Conservation (phyloP, 305 asterid species). For the Fraxinus greggii region DNA sequence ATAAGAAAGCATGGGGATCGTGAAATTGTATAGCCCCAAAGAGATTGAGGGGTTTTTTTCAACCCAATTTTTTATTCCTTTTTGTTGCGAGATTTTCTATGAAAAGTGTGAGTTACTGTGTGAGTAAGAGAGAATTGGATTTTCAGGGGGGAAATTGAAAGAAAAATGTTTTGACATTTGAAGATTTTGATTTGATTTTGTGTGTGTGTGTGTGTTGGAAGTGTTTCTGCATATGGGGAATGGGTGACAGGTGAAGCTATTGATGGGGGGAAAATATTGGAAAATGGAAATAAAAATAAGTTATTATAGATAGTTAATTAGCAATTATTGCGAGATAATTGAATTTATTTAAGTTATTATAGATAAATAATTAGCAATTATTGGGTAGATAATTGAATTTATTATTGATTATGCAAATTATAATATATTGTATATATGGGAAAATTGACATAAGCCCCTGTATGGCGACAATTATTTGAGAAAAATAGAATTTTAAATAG, state of each 20-base stretch:
- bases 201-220: slow-evolving; percentile 4
- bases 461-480: background rate
- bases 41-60: slow-evolving; percentile 22
- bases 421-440: too few relatives aligned
- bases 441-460: too few relatives aligned
- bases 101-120: slow-evolving; percentile 24
- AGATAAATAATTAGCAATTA: background rate
- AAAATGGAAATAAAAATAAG: background rate
- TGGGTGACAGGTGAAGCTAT: background rate
- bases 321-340: too few relatives aligned
- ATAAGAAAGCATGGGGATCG: slow-evolving; percentile 29
- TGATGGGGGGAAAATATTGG: background rate
- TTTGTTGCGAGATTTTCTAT: background rate
- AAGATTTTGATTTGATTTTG: slow-evolving; percentile 40
- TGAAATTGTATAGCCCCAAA: slow-evolving; percentile 18
- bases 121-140: background rate
- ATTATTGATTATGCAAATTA: background rate
- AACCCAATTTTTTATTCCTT: background rate
- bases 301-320: too few relatives aligned
- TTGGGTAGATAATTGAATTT: background rate
- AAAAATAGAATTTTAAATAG: too few relatives aligned
- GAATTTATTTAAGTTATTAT: too few relatives aligned
- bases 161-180: slow-evolving; percentile 37
- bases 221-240: background rate
- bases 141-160: slow-evolving; percentile 20